Evolutionary conservation across 805 yeast species (phyloP).

Genomic region (Wickerhamiella azyma): DNA sequence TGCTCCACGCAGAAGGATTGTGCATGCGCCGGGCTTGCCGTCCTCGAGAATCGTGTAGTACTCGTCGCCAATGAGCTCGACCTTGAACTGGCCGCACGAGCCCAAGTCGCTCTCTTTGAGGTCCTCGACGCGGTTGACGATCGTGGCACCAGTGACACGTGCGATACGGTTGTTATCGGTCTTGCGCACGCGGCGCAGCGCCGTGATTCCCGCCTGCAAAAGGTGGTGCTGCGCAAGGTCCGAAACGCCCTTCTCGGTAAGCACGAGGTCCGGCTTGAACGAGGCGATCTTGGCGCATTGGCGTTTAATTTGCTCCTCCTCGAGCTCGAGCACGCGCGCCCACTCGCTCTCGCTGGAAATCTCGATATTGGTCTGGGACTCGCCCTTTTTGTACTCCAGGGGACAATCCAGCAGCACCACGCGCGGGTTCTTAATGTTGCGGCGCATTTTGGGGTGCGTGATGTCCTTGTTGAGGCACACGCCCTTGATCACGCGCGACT

Average conservation of each 20-base stretch:
- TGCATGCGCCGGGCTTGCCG: slow-evolving; percentile 73
- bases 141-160: slow-evolving; percentile 94
- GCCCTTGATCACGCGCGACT: slow-evolving; percentile 78
- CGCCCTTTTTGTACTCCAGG: slow-evolving; percentile 96
- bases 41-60: slow-evolving; percentile 71
- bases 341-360: slow-evolving; percentile 93
- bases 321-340: slow-evolving; percentile 88
- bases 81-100: slow-evolving; percentile 79
- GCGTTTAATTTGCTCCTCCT: slow-evolving; percentile 87
- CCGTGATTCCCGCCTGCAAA: slow-evolving; percentile 84
- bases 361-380: slow-evolving; percentile 95
- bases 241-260: slow-evolving; percentile 96
- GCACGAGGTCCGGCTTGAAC: slow-evolving; percentile 83
- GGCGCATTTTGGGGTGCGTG: slow-evolving; percentile 96
- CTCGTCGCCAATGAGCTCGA: slow-evolving; percentile 94
- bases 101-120: slow-evolving; percentile 85
- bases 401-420: slow-evolving; percentile 89
- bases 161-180: slow-evolving; percentile 94
- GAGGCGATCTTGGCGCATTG: slow-evolving; percentile 76
- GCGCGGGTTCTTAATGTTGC: slow-evolving; percentile 78
- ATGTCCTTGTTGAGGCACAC: slow-evolving; percentile 90
- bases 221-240: slow-evolving; percentile 95
- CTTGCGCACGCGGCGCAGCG: slow-evolving; percentile 86
- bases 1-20: slow-evolving; percentile 86
- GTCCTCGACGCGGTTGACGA: slow-evolving; percentile 91